Conservation (phyloP, 1,284 basidiomycete genomes). For the Boletellus deceptivus region DNA sequence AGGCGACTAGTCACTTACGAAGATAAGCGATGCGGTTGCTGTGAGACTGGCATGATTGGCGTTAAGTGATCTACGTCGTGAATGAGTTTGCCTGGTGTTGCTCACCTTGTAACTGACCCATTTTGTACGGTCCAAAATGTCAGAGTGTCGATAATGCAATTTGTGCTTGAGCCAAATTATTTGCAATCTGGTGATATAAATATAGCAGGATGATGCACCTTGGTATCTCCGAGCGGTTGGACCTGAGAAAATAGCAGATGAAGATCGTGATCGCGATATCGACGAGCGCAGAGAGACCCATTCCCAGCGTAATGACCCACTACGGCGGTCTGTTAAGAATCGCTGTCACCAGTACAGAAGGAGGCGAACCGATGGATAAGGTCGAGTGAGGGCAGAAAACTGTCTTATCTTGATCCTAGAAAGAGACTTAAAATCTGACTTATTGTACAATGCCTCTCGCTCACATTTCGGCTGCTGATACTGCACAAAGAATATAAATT, state of each 20-base stretch:
- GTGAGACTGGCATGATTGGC: too few species aligned
- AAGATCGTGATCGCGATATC: slow-evolving; percentile 49
- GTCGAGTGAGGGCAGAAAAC: slow-evolving; percentile 11
- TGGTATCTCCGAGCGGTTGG: slow-evolving; percentile 35
- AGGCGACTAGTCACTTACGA: too few species aligned
- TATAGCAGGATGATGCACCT: not conserved
- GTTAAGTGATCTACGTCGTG: too few species aligned
- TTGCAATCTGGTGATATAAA: too few species aligned
- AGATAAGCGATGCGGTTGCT: too few species aligned
- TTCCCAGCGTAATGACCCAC: slow-evolving; percentile 25
- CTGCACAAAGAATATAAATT: slow-evolving; percentile 3
- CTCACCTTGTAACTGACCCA: too few species aligned
- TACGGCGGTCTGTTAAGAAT: slow-evolving; percentile 17
- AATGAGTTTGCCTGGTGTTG: too few species aligned
- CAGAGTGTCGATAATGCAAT: too few species aligned
- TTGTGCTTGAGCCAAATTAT: too few species aligned
- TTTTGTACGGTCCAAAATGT: too few species aligned
- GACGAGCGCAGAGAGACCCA: slow-evolving; percentile 44
- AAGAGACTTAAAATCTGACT: not conserved
- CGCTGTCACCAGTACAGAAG: not conserved
- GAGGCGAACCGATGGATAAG: slow-evolving; percentile 15
- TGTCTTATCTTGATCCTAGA: slow-evolving; percentile 14
- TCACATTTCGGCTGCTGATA: slow-evolving; percentile 24
- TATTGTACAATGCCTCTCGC: not conserved
- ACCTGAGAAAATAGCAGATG: slow-evolving; percentile 43